Conservation (phyloP, 2,329 filamentous ascomycete genomes). For the Colletotrichum sp. region DNA sequence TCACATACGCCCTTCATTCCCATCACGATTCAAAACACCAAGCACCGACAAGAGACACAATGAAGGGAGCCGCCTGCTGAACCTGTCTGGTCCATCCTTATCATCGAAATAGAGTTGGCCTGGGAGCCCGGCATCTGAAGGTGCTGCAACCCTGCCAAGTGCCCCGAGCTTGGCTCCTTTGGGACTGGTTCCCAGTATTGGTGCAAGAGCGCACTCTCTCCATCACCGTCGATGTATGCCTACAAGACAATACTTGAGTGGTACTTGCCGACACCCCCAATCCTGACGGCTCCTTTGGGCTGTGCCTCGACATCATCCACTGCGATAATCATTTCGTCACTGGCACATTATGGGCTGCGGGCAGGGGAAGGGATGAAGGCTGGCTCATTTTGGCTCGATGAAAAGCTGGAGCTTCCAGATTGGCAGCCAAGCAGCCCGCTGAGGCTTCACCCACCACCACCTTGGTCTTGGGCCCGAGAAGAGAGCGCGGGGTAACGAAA, state of each 20-base stretch:
- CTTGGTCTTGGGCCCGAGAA: neutral
- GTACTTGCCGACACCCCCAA: neutral
- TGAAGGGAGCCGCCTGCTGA: neutral
- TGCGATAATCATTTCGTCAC: neutral
- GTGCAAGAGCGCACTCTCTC: neutral
- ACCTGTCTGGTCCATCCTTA: neutral
- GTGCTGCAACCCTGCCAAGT: neutral
- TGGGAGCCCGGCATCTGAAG: neutral
- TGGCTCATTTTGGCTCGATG: neutral
- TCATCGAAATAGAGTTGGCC: conserved; percentile 1
- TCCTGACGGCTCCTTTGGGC: neutral
- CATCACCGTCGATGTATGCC: neutral
- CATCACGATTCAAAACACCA: neutral
- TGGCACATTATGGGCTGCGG: neutral
- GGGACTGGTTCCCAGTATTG: neutral
- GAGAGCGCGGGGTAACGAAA: neutral
- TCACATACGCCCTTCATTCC: neutral
- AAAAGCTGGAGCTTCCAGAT: neutral
- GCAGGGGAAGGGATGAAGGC: neutral
- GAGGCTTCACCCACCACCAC: neutral
- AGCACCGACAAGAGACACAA: too few relatives aligned
- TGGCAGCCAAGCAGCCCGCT: neutral
- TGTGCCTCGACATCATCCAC: neutral
- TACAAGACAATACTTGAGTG: neutral
- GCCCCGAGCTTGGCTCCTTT: neutral